Evolutionary conservation across 2,329 filamentous ascomycete genomes (phyloP).

Genomic region (Botryosphaeria dothidea): DNA sequence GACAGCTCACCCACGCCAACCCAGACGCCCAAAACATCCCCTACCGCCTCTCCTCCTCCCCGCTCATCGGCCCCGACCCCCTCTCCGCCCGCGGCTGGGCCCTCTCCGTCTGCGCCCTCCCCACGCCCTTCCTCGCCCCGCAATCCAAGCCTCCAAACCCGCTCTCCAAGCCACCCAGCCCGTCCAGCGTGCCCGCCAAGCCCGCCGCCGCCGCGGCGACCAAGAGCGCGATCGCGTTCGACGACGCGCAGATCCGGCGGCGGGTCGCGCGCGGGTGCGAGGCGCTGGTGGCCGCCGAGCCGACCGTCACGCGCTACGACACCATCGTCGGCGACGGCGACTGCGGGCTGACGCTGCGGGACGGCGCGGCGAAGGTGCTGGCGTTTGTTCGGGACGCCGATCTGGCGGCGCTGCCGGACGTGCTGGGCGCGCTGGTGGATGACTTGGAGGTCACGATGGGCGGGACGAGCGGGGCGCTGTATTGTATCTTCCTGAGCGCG

Average conservation of each 20-base stretch:
- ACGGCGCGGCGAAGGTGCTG: slow-evolving; percentile 54
- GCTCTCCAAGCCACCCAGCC: slow-evolving; percentile 20
- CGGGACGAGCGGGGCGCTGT: slow-evolving; percentile 68
- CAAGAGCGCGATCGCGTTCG: slow-evolving; percentile 28
- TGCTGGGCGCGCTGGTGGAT: slow-evolving; percentile 57
- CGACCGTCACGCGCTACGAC: slow-evolving; percentile 62
- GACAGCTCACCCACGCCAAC: not conserved
- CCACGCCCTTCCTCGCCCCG: slow-evolving; percentile 26
- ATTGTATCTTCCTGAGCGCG: slow-evolving; percentile 82
- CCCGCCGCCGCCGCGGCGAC: not conserved
- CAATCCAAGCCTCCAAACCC: slow-evolving; percentile 25
- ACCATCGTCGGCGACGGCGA: slow-evolving; percentile 84
- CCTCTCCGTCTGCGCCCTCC: slow-evolving; percentile 33
- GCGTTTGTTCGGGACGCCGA: slow-evolving; percentile 33
- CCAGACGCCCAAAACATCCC: slow-evolving; percentile 30
- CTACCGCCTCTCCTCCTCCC: slow-evolving; percentile 36
- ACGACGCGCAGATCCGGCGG: slow-evolving; percentile 28
- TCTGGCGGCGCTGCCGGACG: slow-evolving; percentile 52
- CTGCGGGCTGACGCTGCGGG: slow-evolving; percentile 65
- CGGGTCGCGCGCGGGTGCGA: slow-evolving; percentile 34
- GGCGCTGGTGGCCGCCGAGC: slow-evolving; percentile 55
- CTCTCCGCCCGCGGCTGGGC: slow-evolving; percentile 32
- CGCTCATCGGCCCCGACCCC: slow-evolving; percentile 30
- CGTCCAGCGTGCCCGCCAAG: slow-evolving; percentile 22
- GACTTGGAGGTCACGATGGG: slow-evolving; percentile 66